Evolutionary conservation across 768 basidiomycete genomes (phyloP), one percentile per base, ranked within the genome.

Genomic region (Xerocomus brunneocitrinus): DNA sequence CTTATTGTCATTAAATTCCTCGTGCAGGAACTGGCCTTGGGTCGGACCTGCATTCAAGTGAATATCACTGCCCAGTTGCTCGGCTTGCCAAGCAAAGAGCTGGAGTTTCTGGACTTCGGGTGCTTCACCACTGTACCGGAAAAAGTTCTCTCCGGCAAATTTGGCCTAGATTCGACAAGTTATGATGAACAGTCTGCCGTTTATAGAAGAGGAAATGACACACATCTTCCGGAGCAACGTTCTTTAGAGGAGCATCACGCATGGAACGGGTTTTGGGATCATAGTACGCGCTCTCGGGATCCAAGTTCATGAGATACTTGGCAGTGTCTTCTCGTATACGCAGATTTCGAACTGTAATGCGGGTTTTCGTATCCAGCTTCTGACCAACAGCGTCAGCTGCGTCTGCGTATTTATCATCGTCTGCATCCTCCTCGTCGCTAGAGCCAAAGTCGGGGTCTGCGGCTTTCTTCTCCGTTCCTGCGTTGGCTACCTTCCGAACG

Each of bases 251-350:
- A 39, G 95, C 95, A 64, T 99, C 97, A 72, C 97, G 88, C 97
- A 99, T 99, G 7, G 95, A 98, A 65, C 97, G 87, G 12, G 97
- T 98, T 76, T 99, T 99, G 44, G 97, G 97, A 66, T 99, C 97
- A 67, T 99, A 99, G 74, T 98, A 98, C 8, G 97, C 97, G 62
- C 90, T 93, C 0, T 91, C 87, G 1, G 89, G 88, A 70, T 98
- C 94, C 69, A 99, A 70, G 68, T 98, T 99, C 70, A 95, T 89
- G 65, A 99, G 81, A 68, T 99, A 99, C 69, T 99, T 99, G 9
- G 97, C 97, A 1, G 95, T 98, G 68, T 99, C 97, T 73, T 99
- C 97, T 66, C 97, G 87, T 61, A 99, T 98, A 75, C 97, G 90
- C 63, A 99, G 76, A 73, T 99, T 98, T 56, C 97, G 85, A 55